Conservation (phyloP, 139 green algal genomes). For the Marvania coccoides region DNA sequence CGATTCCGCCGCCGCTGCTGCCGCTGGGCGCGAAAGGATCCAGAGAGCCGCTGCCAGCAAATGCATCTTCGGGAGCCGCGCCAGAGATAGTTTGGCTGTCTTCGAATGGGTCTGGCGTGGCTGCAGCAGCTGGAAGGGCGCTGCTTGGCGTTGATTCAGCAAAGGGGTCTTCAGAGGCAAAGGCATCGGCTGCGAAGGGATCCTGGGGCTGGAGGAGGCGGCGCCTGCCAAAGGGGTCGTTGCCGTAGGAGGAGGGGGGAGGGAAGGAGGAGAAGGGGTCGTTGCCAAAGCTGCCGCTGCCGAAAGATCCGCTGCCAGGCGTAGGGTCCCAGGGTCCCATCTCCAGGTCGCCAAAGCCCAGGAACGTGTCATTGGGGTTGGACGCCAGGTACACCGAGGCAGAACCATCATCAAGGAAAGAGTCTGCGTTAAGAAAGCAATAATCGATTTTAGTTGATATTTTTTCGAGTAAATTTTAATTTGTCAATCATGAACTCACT, state of each 20-base stretch:
- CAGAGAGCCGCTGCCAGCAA: neutral
- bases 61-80: neutral
- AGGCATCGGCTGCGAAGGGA: slow-evolving; percentile 4
- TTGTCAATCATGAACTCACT: slow-evolving; percentile 9
- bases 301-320: neutral
- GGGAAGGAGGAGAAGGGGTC: neutral
- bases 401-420: neutral
- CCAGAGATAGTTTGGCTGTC: too few species aligned
- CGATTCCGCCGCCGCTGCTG: too few species aligned
- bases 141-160: neutral
- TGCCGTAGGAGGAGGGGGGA: too few species aligned
- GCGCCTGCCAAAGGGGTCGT: slow-evolving; percentile 1
- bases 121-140: neutral
- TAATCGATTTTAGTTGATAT: neutral
- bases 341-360: neutral
- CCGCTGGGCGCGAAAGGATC: slow-evolving; percentile 1
- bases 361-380: slow-evolving; percentile 1
- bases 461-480: neutral
- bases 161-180: slow-evolving; percentile 1
- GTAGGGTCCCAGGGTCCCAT: neutral
- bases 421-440: slow-evolving; percentile 8
- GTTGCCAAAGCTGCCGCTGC: neutral
- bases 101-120: neutral
- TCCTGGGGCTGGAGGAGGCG: slow-evolving; percentile 10
- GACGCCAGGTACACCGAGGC: slow-evolving; percentile 14